Evolutionary conservation across 345 rosid genomes (phyloP).

Genomic region (Combretum micranthum): DNA sequence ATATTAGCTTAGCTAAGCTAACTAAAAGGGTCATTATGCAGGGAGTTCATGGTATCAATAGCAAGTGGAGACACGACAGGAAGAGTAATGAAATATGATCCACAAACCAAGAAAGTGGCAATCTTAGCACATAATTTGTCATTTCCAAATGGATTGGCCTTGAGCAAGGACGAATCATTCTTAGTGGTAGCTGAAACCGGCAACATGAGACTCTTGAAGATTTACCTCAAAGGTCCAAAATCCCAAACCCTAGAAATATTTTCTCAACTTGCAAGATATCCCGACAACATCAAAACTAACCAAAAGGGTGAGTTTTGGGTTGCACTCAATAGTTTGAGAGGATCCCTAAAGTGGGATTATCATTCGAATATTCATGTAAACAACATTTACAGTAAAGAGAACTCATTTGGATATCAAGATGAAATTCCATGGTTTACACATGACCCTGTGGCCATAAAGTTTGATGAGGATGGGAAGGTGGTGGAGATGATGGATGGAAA

Average conservation of each 20-base stretch:
- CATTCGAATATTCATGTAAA: neutral
- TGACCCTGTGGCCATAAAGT: slow-evolving; percentile 36
- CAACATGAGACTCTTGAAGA: slow-evolving; percentile 11
- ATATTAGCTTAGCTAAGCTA: too few species aligned
- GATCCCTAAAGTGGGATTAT: neutral
- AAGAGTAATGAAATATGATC: slow-evolving; percentile 37
- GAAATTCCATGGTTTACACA: slow-evolving; percentile 3
- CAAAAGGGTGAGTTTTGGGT: slow-evolving; percentile 57
- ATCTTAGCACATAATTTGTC: slow-evolving; percentile 22
- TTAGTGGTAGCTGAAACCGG: slow-evolving; percentile 33
- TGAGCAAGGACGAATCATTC: slow-evolving; percentile 40
- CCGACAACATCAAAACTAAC: slow-evolving; percentile 37
- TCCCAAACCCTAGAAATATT: slow-evolving; percentile 7
- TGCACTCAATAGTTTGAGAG: slow-evolving; percentile 38
- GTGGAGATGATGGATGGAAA: slow-evolving; percentile 23
- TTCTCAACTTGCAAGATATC: slow-evolving; percentile 19
- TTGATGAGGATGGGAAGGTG: slow-evolving; percentile 18
- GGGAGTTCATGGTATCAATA: slow-evolving; percentile 18
- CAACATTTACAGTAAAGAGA: too few species aligned
- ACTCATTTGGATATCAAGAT: neutral
- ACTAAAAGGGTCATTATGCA: slow-evolving; percentile 10
- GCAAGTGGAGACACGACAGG: slow-evolving; percentile 28
- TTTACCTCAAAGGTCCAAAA: slow-evolving; percentile 6
- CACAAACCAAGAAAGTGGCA: slow-evolving; percentile 15
- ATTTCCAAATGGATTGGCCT: slow-evolving; percentile 42